Base-by-base conservation (phyloP, 768 basidiomycete genomes). In the Agaricus sinodeliciosus region DNA sequence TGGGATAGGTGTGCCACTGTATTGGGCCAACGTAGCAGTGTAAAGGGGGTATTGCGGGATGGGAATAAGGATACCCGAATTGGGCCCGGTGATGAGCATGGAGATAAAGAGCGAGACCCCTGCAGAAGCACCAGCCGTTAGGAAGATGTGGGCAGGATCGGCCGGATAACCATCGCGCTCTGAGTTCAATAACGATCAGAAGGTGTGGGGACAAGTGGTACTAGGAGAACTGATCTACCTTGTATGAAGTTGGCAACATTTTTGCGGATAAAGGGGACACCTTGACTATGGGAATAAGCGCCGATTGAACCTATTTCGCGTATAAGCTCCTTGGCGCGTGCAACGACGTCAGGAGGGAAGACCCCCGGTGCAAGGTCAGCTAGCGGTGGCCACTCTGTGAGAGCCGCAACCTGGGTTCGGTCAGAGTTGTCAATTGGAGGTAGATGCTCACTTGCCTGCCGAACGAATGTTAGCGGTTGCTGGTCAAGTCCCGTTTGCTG, bases 21-120 rank as follows among this genome's bases (percentile, higher is more conserved):
- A 81, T 61, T 93, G 87, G 1, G 95, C 90, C 46, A 99, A 83
- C 1, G 94, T 84, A 28, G 95, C 95, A 35, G 94, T 97, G 69
- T 99, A 99, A 9, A 99, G 78, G 1, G 95, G 95, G 67, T 99
- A 98, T 71, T 99, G 95, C 2, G 95, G 95, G 57, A 99, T 98
- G 28, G 95, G 95, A 63, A 98, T 96, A 49, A 95, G 80, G 60
- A 95, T 79, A 6, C 91, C 93, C 44, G 81, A 80, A 25, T 72
- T 75, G 18, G 81, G 82, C 18, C 75, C 68, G 9, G 82, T 72
- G 60, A 93, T 85, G 56, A 94, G 81, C 74, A 89, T 81, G 62
- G 82, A 81, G 59, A 95, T 81, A 19, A 92, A 72, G 16, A 91
- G 81, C 18, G 89, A 85, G n/a, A 99, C 94, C 48, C 95, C 96